Percentiles rank a stretch among this genome's conserved stretches.
These are phyloP conservation scores for Pleurotus citrinopileatus DNA, from an alignment of 768 basidiomycete species.

Conservation along the genomic window DNA sequence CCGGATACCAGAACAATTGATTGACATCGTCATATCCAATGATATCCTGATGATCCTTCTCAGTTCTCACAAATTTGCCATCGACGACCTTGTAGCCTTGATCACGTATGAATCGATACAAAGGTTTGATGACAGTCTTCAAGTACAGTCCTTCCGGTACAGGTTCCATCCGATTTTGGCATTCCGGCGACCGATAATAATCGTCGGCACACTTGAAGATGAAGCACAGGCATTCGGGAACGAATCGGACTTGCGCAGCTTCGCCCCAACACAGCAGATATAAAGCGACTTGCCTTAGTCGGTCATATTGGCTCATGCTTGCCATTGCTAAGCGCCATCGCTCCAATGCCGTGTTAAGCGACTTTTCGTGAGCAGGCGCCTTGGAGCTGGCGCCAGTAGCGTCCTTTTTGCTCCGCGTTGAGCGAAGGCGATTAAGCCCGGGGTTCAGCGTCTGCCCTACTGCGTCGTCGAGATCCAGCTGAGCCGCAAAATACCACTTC, in stretches of 20 bases:
- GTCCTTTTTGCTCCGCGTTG: conserved; percentile 40
- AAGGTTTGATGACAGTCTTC: conserved; percentile 83
- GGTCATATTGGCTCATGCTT: conserved; percentile 97
- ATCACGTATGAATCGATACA: conserved; percentile 96
- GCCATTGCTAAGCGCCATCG: conserved; percentile 98
- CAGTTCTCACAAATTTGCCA: conserved; percentile 90
- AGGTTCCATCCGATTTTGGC: conserved; percentile 87
- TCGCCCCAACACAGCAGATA: conserved; percentile 98
- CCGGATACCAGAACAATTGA: conserved; percentile 99
- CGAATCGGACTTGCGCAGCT: conserved; percentile 94
- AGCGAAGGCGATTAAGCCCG: conserved; percentile 80
- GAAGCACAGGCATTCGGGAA: conserved; percentile 96
- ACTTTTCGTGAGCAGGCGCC: conserved; percentile 55
- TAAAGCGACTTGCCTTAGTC: conserved; percentile 92
- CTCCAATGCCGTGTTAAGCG: conserved; percentile 78
- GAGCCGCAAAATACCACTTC: conserved; percentile 99
- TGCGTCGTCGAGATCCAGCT: conserved; percentile 97
- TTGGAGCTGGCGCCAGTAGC: conserved; percentile 29
- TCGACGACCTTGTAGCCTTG: conserved; percentile 97
- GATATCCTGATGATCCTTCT: conserved; percentile 89
- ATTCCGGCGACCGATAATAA: conserved; percentile 98
- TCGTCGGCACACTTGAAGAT: conserved; percentile 99
- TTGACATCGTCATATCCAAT: conserved; percentile 99
- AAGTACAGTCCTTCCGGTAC: conserved; percentile 97
- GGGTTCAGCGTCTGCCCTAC: conserved; percentile 92